Conservation (phyloP, 1,284 basidiomycete genomes). For the Sporisorium graminicola region DNA sequence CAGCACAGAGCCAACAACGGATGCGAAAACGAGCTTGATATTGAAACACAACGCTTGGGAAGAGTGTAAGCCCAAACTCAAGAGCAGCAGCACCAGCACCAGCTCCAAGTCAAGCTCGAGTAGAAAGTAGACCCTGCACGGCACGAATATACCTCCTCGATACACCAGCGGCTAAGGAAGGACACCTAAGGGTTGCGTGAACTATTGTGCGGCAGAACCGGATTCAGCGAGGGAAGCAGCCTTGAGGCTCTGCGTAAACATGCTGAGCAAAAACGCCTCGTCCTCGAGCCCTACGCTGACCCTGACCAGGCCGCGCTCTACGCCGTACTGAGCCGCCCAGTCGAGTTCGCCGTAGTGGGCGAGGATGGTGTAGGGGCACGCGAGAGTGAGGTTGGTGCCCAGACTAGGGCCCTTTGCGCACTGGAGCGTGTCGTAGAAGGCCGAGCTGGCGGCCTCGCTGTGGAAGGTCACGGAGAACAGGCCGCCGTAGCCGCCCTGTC, state of each 20-base stretch:
- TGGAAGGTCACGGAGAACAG: constrained; percentile 92
- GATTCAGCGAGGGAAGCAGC: constrained; percentile 73
- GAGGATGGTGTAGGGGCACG: constrained; percentile 91
- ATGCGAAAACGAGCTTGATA: constrained; percentile 22
- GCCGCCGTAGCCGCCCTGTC: constrained; percentile 80
- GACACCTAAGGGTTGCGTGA: no score
- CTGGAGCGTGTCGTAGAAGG: constrained; percentile 87
- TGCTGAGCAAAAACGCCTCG: constrained; percentile 74
- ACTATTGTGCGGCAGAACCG: background rate
- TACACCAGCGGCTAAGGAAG: background rate
- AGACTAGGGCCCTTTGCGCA: constrained; percentile 93
- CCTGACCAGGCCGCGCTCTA: constrained; percentile 85
- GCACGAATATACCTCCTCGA: background rate
- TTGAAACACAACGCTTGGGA: constrained; percentile 45
- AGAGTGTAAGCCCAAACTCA: constrained; percentile 59
- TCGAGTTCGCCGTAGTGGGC: constrained; percentile 92
- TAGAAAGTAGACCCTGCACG: constrained; percentile 18
- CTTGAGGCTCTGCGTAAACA: constrained; percentile 78
- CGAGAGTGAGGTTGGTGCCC: constrained; percentile 95
- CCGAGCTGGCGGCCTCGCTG: constrained; percentile 77
- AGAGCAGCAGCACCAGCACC: constrained; percentile 2
- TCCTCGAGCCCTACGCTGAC: constrained; percentile 93
- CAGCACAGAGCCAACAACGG: constrained; percentile 22
- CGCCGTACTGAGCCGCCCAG: constrained; percentile 89
- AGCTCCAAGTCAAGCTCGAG: background rate